Base-by-base conservation (phyloP, 352 stramenopile species). In the Globisporangium canariense region DNA sequence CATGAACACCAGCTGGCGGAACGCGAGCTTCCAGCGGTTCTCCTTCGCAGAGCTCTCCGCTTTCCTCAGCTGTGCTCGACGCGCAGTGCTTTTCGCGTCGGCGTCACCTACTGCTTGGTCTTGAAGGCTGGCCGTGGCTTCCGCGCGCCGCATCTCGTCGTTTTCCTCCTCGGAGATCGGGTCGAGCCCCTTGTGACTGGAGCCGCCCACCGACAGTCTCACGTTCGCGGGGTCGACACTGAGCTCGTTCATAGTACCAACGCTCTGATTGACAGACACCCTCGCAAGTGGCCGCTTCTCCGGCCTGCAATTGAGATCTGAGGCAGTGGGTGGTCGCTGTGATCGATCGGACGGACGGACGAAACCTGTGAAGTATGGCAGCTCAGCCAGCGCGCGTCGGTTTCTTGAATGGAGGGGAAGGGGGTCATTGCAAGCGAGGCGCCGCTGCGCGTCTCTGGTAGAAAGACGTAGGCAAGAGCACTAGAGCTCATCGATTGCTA, bases 1-100 rank as follows among this genome's bases (percentile, higher is more conserved):
- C 79, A 93, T 91, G 71, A 93, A 91, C 72, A 90, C 80, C 43
- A 93, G 76, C 61, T 93, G 84, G 11, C 80, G 78, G 53, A 93
- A 88, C 40, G 78, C 78, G 52, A 91, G 74, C 60, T 93, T 93
- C 84, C 80, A 90, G 66, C 77, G 79, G 71, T 83, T 89, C 64
- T 88, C 78, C 51, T 62, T 78, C 55, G 22, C 13, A 4, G 14
- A 22, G 25, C 32, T 41, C 32, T 52, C 14, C 16, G 34, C 20
- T 32, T 14, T 40, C 28, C 25, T 40, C 18, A 25, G 22, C 18
- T 40, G 32, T 7, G 46, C 28, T 49, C 3, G n/a, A n/a, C 4
- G 0, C 8, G 9, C 32, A 14, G 16, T 41, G 47, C 47, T 54
- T n/a, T n/a, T 13, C 11, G 4, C 47, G 14, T 54, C 22, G 25